These are phyloP conservation scores for Gentiana straminea DNA, from an alignment of 257 asterid species.

Conservation along the genomic window DNA sequence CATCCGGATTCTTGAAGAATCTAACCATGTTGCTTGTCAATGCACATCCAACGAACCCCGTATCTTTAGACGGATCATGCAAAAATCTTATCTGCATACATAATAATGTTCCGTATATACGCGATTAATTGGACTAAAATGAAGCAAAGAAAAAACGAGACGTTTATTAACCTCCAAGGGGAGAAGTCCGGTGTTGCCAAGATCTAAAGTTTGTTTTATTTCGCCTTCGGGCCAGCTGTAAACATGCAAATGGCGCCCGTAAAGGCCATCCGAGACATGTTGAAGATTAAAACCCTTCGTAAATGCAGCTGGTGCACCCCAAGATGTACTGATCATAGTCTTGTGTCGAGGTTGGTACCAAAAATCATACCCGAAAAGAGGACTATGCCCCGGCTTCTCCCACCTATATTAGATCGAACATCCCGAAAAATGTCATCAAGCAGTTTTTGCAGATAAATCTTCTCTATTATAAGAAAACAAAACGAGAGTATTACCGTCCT, in stretches of 20 bases:
- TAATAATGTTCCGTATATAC: no score
- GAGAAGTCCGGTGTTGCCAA: slow-evolving; percentile 76
- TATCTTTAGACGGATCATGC: slow-evolving; percentile 81
- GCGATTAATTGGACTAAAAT: background rate
- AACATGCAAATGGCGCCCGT: slow-evolving; percentile 86
- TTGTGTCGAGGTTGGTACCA: slow-evolving; percentile 99
- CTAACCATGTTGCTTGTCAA: slow-evolving; percentile 78
- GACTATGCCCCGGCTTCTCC: slow-evolving; percentile 98
- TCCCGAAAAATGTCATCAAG: background rate
- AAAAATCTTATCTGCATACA: slow-evolving; percentile 58
- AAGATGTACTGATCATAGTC: slow-evolving; percentile 91
- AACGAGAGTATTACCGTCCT: slow-evolving; percentile 53
- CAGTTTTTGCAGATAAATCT: background rate
- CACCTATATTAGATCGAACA: slow-evolving; percentile 35
- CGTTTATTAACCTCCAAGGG: slow-evolving; percentile 69
- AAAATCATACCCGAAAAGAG: slow-evolving; percentile 79
- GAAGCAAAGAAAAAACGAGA: background rate
- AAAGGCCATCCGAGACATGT: slow-evolving; percentile 78
- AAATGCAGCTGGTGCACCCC: slow-evolving; percentile 98
- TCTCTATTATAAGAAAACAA: background rate
- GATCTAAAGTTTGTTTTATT: slow-evolving; percentile 86
- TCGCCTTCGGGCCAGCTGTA: slow-evolving; percentile 97
- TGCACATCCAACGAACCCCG: slow-evolving; percentile 91
- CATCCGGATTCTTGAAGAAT: slow-evolving; percentile 73
- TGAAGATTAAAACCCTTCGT: slow-evolving; percentile 80